Conservation (phyloP, 768 basidiomycete species). For the Clathrus columnatus region DNA sequence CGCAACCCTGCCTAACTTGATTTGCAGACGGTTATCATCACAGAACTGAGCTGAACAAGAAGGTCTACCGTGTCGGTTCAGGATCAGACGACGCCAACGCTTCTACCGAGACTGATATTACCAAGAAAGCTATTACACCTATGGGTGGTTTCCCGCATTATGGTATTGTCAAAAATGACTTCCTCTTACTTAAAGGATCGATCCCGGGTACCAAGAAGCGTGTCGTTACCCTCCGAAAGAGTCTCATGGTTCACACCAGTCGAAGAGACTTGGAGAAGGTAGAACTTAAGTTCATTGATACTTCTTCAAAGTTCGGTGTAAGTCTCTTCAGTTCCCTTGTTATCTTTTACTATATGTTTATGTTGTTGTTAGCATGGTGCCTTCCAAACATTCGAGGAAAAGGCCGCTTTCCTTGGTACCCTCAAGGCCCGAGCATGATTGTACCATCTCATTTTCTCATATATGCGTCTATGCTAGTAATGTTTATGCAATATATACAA, state of each 20-base stretch:
- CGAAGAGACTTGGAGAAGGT: conserved; percentile 97
- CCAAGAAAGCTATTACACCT: conserved; percentile 89
- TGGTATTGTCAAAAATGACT: conserved; percentile 98
- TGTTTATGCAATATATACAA: conserved; percentile 4
- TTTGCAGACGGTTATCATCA: conserved; percentile 83
- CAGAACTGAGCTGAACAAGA: conserved; percentile 98
- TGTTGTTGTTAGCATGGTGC: conserved; percentile 63
- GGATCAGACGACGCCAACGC: conserved; percentile 75
- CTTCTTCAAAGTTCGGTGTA: conserved; percentile 95
- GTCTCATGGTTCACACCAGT: conserved; percentile 92
- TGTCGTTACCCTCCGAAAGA: conserved; percentile 94
- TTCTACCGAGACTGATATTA: conserved; percentile 90
- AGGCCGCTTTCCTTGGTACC: conserved; percentile 86
- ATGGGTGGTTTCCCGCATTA: conserved; percentile 99
- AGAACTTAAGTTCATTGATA: conserved; percentile 97
- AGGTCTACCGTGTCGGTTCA: conserved; percentile 90
- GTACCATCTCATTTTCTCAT: conserved; percentile 24
- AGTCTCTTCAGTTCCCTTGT: conserved; percentile 24
- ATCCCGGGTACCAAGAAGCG: conserved; percentile 97
- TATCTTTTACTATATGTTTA: not conserved
- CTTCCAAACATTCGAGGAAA: conserved; percentile 97
- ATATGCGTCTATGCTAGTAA: not conserved
- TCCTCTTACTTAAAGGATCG: conserved; percentile 92
- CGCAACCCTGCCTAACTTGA: conserved; percentile 3
- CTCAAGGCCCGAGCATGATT: conserved; percentile 74